A percentile compares a stretch with the other conserved stretches of the same genome.
phyloP scores from a whole-genome alignment of 108 stramenopile genomes.

The Fragilaria crotonensis region DNA sequence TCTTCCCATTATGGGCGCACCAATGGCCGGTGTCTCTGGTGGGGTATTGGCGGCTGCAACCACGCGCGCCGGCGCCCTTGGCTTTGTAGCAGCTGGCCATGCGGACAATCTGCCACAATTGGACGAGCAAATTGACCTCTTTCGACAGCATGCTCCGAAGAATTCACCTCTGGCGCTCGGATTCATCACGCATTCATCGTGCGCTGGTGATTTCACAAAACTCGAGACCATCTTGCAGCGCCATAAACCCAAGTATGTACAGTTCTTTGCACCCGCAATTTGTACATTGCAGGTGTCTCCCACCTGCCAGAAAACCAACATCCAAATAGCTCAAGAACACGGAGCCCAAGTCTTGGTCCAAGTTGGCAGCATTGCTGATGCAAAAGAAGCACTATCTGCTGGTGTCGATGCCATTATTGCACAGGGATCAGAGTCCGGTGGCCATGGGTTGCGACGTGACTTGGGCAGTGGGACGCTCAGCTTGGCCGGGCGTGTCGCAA shows the following conservation, averaged over 20 bases:
- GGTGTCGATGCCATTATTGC: conserved; percentile 67
- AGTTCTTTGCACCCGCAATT: conserved; percentile 74
- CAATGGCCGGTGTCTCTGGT: conserved; percentile 67
- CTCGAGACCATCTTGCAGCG: conserved; percentile 41
- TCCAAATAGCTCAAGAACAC: conserved; percentile 46
- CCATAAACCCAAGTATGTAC: conserved; percentile 45
- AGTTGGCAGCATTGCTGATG: conserved; percentile 56
- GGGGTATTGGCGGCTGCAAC: conserved; percentile 53
- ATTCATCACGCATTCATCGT: conserved; percentile 60
- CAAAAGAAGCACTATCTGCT: conserved; percentile 35
- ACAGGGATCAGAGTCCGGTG: conserved; percentile 75
- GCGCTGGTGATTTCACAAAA: conserved; percentile 37
- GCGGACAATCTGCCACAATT: conserved; percentile 20
- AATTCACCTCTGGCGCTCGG: conserved; percentile 43
- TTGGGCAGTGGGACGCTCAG: conserved; percentile 55
- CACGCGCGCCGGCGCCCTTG: conserved; percentile 59
- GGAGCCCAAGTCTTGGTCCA: conserved; percentile 50
- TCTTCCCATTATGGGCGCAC: conserved; percentile 54
- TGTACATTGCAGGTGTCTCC: not conserved
- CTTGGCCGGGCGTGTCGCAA: conserved; percentile 42
- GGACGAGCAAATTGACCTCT: conserved; percentile 44
- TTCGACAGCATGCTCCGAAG: conserved; percentile 17
- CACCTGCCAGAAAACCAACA: conserved; percentile 18
- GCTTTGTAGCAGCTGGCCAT: conserved; percentile 69
- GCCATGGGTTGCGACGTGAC: conserved; percentile 66